These are phyloP conservation scores for Clavaria fumosa DNA, from an alignment of 768 basidiomycete species.

Conservation along the genomic window DNA sequence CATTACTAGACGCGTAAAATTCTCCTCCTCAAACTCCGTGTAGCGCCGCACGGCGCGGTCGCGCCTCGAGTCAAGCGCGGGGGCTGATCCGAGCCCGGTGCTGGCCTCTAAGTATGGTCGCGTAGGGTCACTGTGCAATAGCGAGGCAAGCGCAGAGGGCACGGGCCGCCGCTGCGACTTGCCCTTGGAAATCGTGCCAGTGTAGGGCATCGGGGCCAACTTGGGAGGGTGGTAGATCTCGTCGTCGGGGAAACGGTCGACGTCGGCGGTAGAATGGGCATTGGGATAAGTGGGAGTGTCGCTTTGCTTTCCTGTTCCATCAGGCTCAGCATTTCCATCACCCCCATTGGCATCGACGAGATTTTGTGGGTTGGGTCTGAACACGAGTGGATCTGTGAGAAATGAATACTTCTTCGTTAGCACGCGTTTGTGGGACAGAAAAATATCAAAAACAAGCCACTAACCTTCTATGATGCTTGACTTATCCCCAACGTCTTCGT, in stretches of 20 bases:
- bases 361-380: conserved; percentile 78
- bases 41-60: conserved; percentile 69
- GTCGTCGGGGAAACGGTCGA: conserved; percentile 17
- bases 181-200: conserved; percentile 30
- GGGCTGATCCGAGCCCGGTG: conserved; percentile 47
- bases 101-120: conserved; percentile 58
- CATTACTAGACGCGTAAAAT: conserved; percentile 82
- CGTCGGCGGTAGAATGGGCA: too few species aligned
- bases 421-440: not conserved
- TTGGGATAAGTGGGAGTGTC: too few species aligned
- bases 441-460: not conserved
- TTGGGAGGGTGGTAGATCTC: conserved; percentile 75
- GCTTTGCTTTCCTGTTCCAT: too few species aligned
- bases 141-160: conserved; percentile 50
- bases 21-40: conserved; percentile 86
- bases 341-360: conserved; percentile 33
- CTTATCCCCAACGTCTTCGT: too few species aligned
- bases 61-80: conserved; percentile 44
- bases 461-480: not conserved
- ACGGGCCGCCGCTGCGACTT: conserved; percentile 35
- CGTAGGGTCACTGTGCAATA: conserved; percentile 47
- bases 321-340: conserved; percentile 21
- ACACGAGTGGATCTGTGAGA: conserved; percentile 70
- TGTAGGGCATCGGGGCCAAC: conserved; percentile 81
- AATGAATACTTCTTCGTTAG: not conserved